Base-by-base conservation (phyloP, 345 rosid genomes). In the Melaleuca alternifolia region DNA sequence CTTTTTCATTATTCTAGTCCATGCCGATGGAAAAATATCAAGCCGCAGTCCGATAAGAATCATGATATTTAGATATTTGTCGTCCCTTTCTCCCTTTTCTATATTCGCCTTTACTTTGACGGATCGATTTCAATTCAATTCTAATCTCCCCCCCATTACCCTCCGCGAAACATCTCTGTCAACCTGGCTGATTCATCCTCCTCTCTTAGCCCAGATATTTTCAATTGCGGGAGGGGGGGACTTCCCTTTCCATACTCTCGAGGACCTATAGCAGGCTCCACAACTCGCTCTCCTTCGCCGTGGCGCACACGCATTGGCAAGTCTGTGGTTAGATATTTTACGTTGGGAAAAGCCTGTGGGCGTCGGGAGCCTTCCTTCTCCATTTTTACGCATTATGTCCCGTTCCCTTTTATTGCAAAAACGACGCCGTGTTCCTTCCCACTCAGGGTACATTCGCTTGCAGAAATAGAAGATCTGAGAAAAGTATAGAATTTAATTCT, bases 401-500 rank as follows among this genome's bases (percentile, higher is more conserved):
- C 79, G 1, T 33, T 37, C 10, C 79, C 0, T 71, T 9, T 33
- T 9, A 7, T 10, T 65, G 10, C 46, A 4, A 6, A 1, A 15
- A 33, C 16, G 5, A 8, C 15, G 10, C 28, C 41, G 9, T 7
- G 41, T 28, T 1, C 75, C 10, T 6, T 41, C 41, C 41, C 6
- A 28, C 28, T 28, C 7, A n/a, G n/a, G 21, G 20, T 62, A 14
- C 7, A 28, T 14, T 1, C 0, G 2, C 2, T 28, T 14, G 1
- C 8, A 28, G 13, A 62, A 6, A 28, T 15, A 28, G 2, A 62
- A 0, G 6, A 14, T 14, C 0, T 13, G 30, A 28, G 0, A 62
- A 62, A n/a, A 41, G 3, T 0, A 14, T 28, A 1, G 10, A 7
- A 62, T 62, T 62, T 5, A 4, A 0, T 9, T 30, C 0, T 28